phyloP scores from a whole-genome alignment of 1,139 yeast species.

The Suhomyces chickasaworum region DNA sequence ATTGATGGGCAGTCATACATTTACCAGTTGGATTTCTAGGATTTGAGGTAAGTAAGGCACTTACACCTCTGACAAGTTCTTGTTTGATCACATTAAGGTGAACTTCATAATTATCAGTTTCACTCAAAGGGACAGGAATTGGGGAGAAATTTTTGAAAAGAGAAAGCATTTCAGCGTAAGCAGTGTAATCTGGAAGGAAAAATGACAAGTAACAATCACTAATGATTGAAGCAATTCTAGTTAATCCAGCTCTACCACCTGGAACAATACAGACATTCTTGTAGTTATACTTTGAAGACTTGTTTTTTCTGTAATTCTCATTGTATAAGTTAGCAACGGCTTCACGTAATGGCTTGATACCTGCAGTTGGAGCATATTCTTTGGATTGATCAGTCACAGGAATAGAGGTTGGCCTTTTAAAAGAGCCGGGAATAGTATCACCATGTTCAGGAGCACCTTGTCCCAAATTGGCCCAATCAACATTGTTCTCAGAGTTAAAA shows the following conservation, averaged over 20 bases:
- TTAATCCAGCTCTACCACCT: conserved; percentile 70
- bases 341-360: conserved; percentile 56
- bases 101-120: conserved; percentile 60
- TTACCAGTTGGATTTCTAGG: conserved; percentile 72
- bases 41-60: conserved; percentile 62
- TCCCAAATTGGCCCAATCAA: conserved; percentile 65
- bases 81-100: conserved; percentile 57
- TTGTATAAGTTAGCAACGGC: conserved; percentile 67
- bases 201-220: conserved; percentile 64
- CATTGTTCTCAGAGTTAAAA: conserved; percentile 48
- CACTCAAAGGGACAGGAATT: conserved; percentile 65
- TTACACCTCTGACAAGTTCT: conserved; percentile 63
- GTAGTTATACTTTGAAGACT: conserved; percentile 58
- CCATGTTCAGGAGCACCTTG: conserved; percentile 77
- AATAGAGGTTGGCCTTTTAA: conserved; percentile 55
- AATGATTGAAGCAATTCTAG: conserved; percentile 66
- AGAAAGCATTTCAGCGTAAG: conserved; percentile 72
- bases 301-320: conserved; percentile 54
- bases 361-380: conserved; percentile 70
- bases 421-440: conserved; percentile 61
- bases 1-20: conserved; percentile 54
- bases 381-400: conserved; percentile 55
- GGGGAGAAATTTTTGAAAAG: conserved; percentile 68
- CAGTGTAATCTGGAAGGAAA: conserved; percentile 70
- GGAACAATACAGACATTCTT: conserved; percentile 71